Conservation (phyloP, 768 basidiomycete species). For the Collybia mongolica region DNA sequence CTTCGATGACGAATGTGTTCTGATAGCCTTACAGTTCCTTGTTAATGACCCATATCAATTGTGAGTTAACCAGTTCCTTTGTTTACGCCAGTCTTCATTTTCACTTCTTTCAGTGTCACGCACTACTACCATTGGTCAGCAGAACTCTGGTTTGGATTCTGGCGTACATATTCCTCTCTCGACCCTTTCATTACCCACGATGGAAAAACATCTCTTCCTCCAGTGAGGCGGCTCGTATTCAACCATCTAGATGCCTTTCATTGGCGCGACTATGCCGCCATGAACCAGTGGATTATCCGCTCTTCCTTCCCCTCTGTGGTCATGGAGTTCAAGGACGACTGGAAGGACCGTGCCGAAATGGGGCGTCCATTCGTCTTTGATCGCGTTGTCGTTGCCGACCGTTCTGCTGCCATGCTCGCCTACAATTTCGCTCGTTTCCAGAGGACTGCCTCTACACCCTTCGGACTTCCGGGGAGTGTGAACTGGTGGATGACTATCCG, state of each 20-base stretch:
- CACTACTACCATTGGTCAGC: constrained; percentile 96
- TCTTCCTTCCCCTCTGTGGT: constrained; percentile 77
- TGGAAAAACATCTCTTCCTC: constrained; percentile 72
- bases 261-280: constrained; percentile 89
- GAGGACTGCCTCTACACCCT: constrained; percentile 74
- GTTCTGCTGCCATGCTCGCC: constrained; percentile 79
- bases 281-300: constrained; percentile 88
- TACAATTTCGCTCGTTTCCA: constrained; percentile 66
- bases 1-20: background rate
- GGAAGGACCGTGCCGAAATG: constrained; percentile 74
- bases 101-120: constrained; percentile 55
- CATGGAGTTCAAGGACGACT: constrained; percentile 82
- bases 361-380: constrained; percentile 76
- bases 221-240: constrained; percentile 76
- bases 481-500: constrained; percentile 87
- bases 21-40: constrained; percentile 53
- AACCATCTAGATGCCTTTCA: constrained; percentile 68
- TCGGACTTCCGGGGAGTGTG: constrained; percentile 68
- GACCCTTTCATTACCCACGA: constrained; percentile 64
- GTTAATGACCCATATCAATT: constrained; percentile 87
- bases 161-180: constrained; percentile 86
- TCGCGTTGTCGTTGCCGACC: constrained; percentile 85
- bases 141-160: constrained; percentile 89
- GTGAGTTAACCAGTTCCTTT: constrained; percentile 37
- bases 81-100: background rate